phyloP scores from a whole-genome alignment of 768 basidiomycete species.

The Phylloporus rhodoxanthus region DNA sequence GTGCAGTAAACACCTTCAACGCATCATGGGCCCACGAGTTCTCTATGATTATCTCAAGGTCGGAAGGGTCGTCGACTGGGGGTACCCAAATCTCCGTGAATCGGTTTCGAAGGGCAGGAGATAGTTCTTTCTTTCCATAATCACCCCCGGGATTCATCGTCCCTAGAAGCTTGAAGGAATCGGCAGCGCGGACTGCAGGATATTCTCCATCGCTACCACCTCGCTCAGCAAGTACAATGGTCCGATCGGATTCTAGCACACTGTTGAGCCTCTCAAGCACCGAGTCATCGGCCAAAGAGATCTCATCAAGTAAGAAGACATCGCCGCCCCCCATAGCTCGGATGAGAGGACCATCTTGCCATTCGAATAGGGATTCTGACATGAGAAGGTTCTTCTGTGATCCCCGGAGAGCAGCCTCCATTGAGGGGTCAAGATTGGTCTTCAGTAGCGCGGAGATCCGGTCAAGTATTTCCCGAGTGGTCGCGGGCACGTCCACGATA shows the following conservation, averaged over 20 bases:
- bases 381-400: slow-evolving; percentile 42
- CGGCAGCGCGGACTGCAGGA: slow-evolving; percentile 57
- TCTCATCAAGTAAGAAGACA: slow-evolving; percentile 90
- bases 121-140: slow-evolving; percentile 98
- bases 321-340: slow-evolving; percentile 84
- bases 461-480: slow-evolving; percentile 24
- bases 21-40: slow-evolving; percentile 57
- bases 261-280: slow-evolving; percentile 96
- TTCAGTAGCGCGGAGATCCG: slow-evolving; percentile 21
- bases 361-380: slow-evolving; percentile 83
- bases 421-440: slow-evolving; percentile 27
- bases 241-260: slow-evolving; percentile 87
- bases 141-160: slow-evolving; percentile 99
- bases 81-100: slow-evolving; percentile 99
- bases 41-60: slow-evolving; percentile 73
- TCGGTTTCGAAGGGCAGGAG: slow-evolving; percentile 91
- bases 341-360: slow-evolving; percentile 95
- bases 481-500: slow-evolving; percentile 20
- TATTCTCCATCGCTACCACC: slow-evolving; percentile 71
- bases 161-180: slow-evolving; percentile 81
- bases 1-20: slow-evolving; percentile 50
- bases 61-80: slow-evolving; percentile 61
- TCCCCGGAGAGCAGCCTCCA: slow-evolving; percentile 33
- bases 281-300: slow-evolving; percentile 96
- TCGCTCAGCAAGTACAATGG: slow-evolving; percentile 87